Conservation (phyloP, 1,139 yeast species). For the Pichia sp. region DNA sequence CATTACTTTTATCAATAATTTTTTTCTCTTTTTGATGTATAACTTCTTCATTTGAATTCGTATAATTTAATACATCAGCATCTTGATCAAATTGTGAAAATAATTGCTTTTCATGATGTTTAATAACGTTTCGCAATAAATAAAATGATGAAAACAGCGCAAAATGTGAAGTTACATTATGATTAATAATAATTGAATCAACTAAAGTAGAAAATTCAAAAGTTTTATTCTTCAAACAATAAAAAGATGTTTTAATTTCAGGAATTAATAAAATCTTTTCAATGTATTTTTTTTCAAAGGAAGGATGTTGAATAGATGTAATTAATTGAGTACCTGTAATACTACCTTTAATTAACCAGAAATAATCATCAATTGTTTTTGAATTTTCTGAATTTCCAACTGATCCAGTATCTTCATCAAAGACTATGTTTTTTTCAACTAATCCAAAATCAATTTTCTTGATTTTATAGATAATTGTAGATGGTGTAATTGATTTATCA, state of each 20-base stretch:
- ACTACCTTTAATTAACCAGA: slow-evolving; percentile 11
- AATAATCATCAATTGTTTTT: slow-evolving; percentile 14
- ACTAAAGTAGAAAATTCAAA: slow-evolving; percentile 9
- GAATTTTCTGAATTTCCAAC: slow-evolving; percentile 5
- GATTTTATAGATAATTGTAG: slow-evolving; percentile 18
- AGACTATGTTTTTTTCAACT: slow-evolving; percentile 16
- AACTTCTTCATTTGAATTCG: too few species aligned
- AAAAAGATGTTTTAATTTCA: slow-evolving; percentile 4
- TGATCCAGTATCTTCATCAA: slow-evolving; percentile 7
- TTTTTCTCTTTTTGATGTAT: too few species aligned
- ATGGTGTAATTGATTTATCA: slow-evolving; percentile 7
- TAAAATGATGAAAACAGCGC: slow-evolving; percentile 49
- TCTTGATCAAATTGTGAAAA: not conserved
- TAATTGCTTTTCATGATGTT: slow-evolving; percentile 32
- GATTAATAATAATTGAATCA: slow-evolving; percentile 14
- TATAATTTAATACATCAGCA: too few species aligned
- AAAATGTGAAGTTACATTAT: slow-evolving; percentile 44
- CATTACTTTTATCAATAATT: too few species aligned
- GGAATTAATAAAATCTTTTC: slow-evolving; percentile 14
- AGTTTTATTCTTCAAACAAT: slow-evolving; percentile 11
- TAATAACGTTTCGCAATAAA: slow-evolving; percentile 42
- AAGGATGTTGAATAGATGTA: slow-evolving; percentile 6
- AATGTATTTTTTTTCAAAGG: not conserved
- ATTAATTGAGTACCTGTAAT: slow-evolving; percentile 2
- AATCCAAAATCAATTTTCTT: slow-evolving; percentile 23